Evolutionary conservation across 2,329 filamentous ascomycete species (phyloP).

Genomic region (Fusarium subtropicale): DNA sequence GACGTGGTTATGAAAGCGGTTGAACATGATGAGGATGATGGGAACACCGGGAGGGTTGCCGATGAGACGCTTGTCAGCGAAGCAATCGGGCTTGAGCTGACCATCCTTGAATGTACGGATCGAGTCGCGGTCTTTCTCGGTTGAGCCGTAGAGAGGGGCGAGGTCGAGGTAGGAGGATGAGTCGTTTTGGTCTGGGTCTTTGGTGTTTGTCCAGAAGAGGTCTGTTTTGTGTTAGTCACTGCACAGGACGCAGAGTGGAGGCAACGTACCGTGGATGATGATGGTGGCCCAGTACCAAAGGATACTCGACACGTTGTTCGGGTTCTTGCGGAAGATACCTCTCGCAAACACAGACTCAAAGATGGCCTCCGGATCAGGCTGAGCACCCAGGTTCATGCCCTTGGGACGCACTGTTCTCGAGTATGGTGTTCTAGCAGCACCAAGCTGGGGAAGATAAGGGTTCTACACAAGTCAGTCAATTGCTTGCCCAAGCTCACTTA

Average conservation of each 20-base stretch:
- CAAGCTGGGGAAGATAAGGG: constrained; percentile 71
- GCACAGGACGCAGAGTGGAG: too few species aligned
- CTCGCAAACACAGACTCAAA: constrained; percentile 72
- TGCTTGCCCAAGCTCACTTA: accelerated
- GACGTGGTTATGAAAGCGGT: constrained; percentile 88
- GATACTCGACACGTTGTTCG: constrained; percentile 78
- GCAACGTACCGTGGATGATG: constrained; percentile 71
- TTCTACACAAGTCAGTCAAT: constrained; percentile 59
- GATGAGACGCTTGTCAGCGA: constrained; percentile 75
- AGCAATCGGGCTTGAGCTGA: constrained; percentile 77
- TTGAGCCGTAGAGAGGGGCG: constrained; percentile 77
- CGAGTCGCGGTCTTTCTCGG: constrained; percentile 71
- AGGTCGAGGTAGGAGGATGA: constrained; percentile 80
- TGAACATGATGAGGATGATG: constrained; percentile 81
- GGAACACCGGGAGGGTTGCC: constrained; percentile 79
- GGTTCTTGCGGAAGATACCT: constrained; percentile 66
- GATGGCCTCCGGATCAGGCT: constrained; percentile 73
- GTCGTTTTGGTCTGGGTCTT: constrained; percentile 69
- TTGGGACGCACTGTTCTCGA: constrained; percentile 72
- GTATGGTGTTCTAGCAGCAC: constrained; percentile 75
- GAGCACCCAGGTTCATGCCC: constrained; percentile 68
- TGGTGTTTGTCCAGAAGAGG: constrained; percentile 76
- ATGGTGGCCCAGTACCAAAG: constrained; percentile 80
- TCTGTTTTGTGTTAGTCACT: constrained; percentile 54
- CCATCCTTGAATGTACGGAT: constrained; percentile 78